phyloP scores from a whole-genome alignment of 768 basidiomycete species.

The Clathrus columnatus region DNA sequence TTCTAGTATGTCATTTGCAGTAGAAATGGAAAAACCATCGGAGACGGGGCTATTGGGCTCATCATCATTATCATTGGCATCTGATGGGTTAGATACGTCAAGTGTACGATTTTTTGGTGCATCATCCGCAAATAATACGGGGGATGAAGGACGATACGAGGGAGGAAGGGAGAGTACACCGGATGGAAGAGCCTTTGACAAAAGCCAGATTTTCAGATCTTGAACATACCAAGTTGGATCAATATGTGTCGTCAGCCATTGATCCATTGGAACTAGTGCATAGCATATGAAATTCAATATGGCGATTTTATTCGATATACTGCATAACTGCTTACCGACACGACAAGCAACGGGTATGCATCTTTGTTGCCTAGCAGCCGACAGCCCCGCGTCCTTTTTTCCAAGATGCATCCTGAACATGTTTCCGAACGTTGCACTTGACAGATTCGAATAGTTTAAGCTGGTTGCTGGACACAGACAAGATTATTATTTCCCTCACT shows the following conservation, averaged over 20 bases:
- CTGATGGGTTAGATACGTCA: not conserved
- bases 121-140: not conserved
- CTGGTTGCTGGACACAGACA: too few species aligned
- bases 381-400: too few species aligned
- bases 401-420: too few species aligned
- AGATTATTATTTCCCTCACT: too few species aligned
- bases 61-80: not conserved
- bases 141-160: not conserved
- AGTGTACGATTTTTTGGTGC: not conserved
- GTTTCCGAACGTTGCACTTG: too few species aligned
- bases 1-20: not conserved
- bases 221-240: slow-evolving; percentile 42
- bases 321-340: not conserved
- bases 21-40: not conserved
- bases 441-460: too few species aligned
- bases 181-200: not conserved
- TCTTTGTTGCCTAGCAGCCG: not conserved
- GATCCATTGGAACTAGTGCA: slow-evolving; percentile 64
- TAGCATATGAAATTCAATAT: too few species aligned
- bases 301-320: too few species aligned
- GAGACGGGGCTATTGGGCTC: too few species aligned
- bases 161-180: not conserved
- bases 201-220: not conserved
- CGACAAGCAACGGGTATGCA: not conserved
- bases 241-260: slow-evolving; percentile 69